A percentile compares a stretch with the other conserved stretches of the same genome.
These are phyloP conservation scores for Sporisorium scitamineum DNA, from an alignment of 1,284 basidiomycete genomes.

Conservation along the genomic window DNA sequence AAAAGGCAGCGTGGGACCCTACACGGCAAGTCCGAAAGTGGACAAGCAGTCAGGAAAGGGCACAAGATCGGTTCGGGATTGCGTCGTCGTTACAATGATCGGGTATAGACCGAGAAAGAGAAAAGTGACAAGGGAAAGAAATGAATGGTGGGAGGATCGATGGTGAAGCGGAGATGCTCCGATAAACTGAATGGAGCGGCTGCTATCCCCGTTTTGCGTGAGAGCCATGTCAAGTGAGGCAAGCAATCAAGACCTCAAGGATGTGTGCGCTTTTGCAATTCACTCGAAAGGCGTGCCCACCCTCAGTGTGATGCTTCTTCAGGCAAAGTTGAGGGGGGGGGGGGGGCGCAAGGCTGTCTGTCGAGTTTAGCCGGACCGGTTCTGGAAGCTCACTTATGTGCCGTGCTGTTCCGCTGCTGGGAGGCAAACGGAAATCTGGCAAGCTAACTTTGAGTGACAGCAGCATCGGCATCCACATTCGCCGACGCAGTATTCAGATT, in stretches of 20 bases:
- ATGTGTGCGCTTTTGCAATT: too few relatives aligned
- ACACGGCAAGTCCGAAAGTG: not conserved
- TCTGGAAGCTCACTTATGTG: too few relatives aligned
- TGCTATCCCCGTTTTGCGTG: not conserved
- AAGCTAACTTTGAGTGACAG: too few relatives aligned
- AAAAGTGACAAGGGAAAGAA: not conserved
- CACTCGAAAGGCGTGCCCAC: too few relatives aligned
- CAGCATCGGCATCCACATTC: not conserved
- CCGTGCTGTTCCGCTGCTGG: too few relatives aligned
- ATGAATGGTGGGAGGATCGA: not conserved
- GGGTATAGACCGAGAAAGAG: not conserved
- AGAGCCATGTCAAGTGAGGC: not conserved
- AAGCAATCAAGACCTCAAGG: too few relatives aligned
- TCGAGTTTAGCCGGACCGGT: not conserved
- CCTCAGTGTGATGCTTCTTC: too few relatives aligned
- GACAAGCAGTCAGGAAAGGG: not conserved
- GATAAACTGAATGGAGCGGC: not conserved
- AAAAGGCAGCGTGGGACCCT: not conserved
- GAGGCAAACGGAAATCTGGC: too few relatives aligned
- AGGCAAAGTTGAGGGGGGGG: too few relatives aligned
- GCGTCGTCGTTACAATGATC: not conserved
- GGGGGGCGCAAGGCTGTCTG: not conserved
- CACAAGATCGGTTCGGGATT: not conserved
- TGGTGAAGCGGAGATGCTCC: not conserved
- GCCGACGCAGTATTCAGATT: not conserved